A percentile compares a stretch with the other conserved stretches of the same genome.
These are phyloP conservation scores for Nakaseomyces glabratus DNA, from an alignment of 1,139 yeast species.

Conservation along the genomic window DNA sequence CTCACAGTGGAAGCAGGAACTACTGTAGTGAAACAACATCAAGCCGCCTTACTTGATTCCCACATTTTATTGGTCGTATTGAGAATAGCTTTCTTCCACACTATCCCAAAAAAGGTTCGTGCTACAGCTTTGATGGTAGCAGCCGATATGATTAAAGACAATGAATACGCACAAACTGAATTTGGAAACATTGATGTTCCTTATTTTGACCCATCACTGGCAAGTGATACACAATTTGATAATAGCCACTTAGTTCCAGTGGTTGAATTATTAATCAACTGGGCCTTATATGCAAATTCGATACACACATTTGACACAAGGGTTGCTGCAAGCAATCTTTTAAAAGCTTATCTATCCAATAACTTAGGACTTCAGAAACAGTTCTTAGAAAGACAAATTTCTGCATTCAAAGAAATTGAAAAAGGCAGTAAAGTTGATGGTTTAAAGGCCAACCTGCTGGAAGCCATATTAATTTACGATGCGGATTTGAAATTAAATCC, in stretches of 20 bases:
- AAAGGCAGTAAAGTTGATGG: not conserved
- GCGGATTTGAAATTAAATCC: constrained; percentile 73
- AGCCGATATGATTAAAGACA: constrained; percentile 64
- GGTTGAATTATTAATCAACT: constrained; percentile 62
- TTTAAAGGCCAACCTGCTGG: constrained; percentile 43
- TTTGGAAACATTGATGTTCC: constrained; percentile 87
- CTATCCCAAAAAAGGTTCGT: constrained; percentile 55
- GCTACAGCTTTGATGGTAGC: constrained; percentile 61
- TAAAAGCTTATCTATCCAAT: constrained; percentile 59
- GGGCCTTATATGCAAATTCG: constrained; percentile 73
- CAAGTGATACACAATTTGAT: constrained; percentile 28
- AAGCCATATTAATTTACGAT: constrained; percentile 68
- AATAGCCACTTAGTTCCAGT: constrained; percentile 44
- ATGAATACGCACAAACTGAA: constrained; percentile 53
- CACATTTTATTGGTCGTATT: constrained; percentile 61
- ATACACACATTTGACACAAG: constrained; percentile 79
- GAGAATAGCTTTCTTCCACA: constrained; percentile 57
- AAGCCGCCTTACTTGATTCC: constrained; percentile 48
- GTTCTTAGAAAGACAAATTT: constrained; percentile 59
- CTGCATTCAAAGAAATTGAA: constrained; percentile 13
- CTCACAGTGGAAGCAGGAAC: constrained; percentile 69
- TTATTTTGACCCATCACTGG: constrained; percentile 73
- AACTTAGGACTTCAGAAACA: constrained; percentile 53
- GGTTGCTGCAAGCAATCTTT: constrained; percentile 55
- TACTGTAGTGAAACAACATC: constrained; percentile 54